These are phyloP conservation scores for Echinosophora koreensis DNA, from an alignment of 306 rosid species.

Conservation along the genomic window DNA sequence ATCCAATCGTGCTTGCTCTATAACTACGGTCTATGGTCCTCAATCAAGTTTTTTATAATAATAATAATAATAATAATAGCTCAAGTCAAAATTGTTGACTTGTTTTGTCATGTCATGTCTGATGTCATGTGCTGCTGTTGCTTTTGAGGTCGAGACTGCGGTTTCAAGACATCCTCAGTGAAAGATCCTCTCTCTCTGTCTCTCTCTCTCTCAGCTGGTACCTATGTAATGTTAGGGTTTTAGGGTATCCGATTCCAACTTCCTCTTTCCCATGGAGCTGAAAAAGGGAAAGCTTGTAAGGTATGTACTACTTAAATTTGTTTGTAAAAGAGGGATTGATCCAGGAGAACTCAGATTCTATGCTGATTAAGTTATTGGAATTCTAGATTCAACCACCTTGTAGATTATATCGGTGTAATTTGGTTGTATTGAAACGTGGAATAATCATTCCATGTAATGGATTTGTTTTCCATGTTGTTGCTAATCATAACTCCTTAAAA, in stretches of 20 bases:
- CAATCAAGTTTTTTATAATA: no score
- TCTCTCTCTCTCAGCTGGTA: neutral
- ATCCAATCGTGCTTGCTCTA: no score
- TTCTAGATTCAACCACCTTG: conserved; percentile 2
- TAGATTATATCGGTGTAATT: conserved; percentile 13
- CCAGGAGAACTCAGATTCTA: neutral
- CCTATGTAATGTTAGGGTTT: conserved; percentile 46
- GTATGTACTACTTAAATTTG: conserved; percentile 40
- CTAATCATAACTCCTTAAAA: neutral
- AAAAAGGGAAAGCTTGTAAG: conserved; percentile 84
- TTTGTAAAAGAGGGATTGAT: neutral
- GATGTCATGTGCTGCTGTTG: neutral
- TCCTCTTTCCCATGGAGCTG: conserved; percentile 60
- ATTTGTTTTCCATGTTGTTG: neutral
- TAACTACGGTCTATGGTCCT: no score
- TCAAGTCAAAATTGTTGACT: conserved; percentile 43
- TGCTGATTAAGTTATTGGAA: conserved; percentile 1
- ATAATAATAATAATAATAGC: neutral
- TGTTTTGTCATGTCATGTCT: neutral
- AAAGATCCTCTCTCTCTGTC: conserved; percentile 2
- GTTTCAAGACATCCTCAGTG: conserved; percentile 28
- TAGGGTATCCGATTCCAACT: conserved; percentile 44
- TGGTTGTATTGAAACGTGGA: neutral
- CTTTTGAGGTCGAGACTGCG: neutral
- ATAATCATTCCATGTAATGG: neutral